A percentile compares a stretch with the other conserved stretches of the same genome.
Conservation (phyloP, 805 yeast genomes). For the Yarrowia hollandica region DNA sequence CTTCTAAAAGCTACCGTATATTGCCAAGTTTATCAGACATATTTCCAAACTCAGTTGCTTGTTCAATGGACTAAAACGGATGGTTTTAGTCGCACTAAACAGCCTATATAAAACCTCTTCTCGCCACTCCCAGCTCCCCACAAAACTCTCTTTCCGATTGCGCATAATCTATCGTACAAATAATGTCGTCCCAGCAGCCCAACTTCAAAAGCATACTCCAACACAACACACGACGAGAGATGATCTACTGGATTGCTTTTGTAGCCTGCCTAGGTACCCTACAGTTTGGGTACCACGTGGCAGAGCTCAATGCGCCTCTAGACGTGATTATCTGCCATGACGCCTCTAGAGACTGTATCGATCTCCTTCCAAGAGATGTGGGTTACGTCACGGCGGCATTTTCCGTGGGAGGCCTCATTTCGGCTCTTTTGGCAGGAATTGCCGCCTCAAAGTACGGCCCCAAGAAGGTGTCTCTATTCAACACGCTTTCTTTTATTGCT, state of each 20-base stretch:
- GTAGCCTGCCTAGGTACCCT: slow-evolving; percentile 75
- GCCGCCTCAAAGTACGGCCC: slow-evolving; percentile 70
- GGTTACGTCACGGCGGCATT: slow-evolving; percentile 73
- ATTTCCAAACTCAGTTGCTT: no score
- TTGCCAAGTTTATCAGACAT: no score
- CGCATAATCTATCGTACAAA: slow-evolving; percentile 16
- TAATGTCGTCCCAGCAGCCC: slow-evolving; percentile 15
- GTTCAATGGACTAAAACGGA: no score
- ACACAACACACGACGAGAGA: slow-evolving; percentile 3
- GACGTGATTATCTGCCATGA: slow-evolving; percentile 59
- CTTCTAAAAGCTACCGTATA: no score
- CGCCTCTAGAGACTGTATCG: slow-evolving; percentile 51
- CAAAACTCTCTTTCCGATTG: slow-evolving; percentile 18
- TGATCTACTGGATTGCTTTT: slow-evolving; percentile 35
- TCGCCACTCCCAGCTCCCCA: slow-evolving; percentile 20
- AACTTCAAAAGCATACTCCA: slow-evolving; percentile 21
- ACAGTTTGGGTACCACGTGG: slow-evolving; percentile 93
- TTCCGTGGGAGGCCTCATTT: slow-evolving; percentile 79
- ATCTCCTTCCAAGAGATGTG: slow-evolving; percentile 44
- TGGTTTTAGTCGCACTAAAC: background rate
- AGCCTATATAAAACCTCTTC: background rate
- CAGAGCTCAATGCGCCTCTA: slow-evolving; percentile 91
- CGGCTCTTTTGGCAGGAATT: slow-evolving; percentile 68
- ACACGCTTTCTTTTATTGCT: slow-evolving; percentile 52
- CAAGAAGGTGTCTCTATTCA: slow-evolving; percentile 51